Conservation (phyloP, 768 basidiomycete species). For the Rhizopogon vulgaris region DNA sequence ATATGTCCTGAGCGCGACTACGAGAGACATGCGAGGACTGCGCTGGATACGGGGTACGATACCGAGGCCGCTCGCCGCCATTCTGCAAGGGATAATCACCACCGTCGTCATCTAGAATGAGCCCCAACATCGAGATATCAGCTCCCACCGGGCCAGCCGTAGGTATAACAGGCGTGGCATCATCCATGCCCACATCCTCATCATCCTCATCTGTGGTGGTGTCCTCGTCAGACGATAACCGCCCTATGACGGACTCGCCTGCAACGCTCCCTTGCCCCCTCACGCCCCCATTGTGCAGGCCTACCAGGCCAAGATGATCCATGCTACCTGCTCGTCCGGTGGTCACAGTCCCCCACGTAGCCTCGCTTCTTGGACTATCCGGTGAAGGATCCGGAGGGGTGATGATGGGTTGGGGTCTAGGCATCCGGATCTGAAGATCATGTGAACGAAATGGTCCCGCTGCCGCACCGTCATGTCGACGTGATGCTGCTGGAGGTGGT, state of each 20-base stretch:
- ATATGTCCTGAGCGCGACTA: not conserved
- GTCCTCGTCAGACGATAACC: conserved; percentile 8
- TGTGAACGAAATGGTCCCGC: not conserved
- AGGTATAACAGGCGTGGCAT: conserved; percentile 16
- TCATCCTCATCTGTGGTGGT: conserved; percentile 9
- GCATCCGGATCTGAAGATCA: not conserved
- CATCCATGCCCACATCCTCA: conserved; percentile 6
- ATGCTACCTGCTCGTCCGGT: conserved; percentile 19
- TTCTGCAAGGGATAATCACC: conserved; percentile 11
- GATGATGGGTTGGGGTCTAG: not conserved
- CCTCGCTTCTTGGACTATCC: conserved; percentile 27
- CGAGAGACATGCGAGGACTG: conserved; percentile 1
- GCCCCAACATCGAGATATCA: conserved; percentile 20
- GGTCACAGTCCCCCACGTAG: conserved; percentile 31
- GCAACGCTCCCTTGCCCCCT: conserved; percentile 19
- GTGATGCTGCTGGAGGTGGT: conserved; percentile 1
- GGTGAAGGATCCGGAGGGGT: conserved; percentile 8
- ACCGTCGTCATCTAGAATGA: conserved; percentile 29
- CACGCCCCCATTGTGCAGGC: conserved; percentile 24
- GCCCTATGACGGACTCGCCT: conserved; percentile 14
- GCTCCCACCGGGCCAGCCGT: conserved; percentile 7
- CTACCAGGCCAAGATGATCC: conserved; percentile 24
- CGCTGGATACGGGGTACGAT: conserved; percentile 12
- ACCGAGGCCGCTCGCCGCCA: conserved; percentile 10
- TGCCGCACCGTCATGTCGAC: conserved; percentile 6